Percentiles rank a stretch among this genome's conserved stretches.
Conservation (phyloP, 1,284 basidiomycete species). For the Pisolithus thermaeus region DNA sequence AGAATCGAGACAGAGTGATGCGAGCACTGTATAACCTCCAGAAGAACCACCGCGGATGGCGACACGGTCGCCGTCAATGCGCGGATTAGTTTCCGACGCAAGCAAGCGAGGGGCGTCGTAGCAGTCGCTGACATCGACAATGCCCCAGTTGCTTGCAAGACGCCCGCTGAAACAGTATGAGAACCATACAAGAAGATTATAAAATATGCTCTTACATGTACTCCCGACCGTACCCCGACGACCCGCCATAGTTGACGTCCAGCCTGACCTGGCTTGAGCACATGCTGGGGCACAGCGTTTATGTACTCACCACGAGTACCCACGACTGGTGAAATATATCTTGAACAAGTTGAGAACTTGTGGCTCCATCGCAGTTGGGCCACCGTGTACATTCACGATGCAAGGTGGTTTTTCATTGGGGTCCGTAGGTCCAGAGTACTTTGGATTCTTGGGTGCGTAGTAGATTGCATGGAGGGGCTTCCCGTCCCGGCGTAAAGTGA, state of each 20-base stretch:
- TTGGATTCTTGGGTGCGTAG: slow-evolving; percentile 25
- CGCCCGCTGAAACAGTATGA: slow-evolving; percentile 17
- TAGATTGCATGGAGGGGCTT: slow-evolving; percentile 26
- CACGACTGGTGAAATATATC: slow-evolving; percentile 30
- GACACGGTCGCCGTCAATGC: slow-evolving; percentile 39
- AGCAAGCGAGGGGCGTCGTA: slow-evolving; percentile 21
- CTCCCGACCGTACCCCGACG: slow-evolving; percentile 27
- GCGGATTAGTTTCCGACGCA: slow-evolving; percentile 15
- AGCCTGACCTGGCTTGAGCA: slow-evolving; percentile 15
- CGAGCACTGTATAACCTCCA: slow-evolving; percentile 58
- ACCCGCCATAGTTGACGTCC: slow-evolving; percentile 29
- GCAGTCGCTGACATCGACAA: slow-evolving; percentile 27
- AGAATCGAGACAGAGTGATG: slow-evolving; percentile 32
- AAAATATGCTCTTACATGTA: slow-evolving; percentile 18
- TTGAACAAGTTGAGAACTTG: slow-evolving; percentile 24
- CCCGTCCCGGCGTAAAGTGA: slow-evolving; percentile 18
- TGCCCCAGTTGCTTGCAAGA: slow-evolving; percentile 26
- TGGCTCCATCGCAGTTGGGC: slow-evolving; percentile 21
- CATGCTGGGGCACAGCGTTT: not conserved
- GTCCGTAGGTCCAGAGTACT: slow-evolving; percentile 24
- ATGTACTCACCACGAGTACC: slow-evolving; percentile 26
- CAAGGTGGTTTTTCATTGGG: slow-evolving; percentile 25
- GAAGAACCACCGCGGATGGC: slow-evolving; percentile 58
- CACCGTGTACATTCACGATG: slow-evolving; percentile 24
- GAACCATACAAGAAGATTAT: not conserved